These are phyloP conservation scores for Globisporangium acanthophoron DNA, from an alignment of 352 stramenopile species.

Conservation along the genomic window DNA sequence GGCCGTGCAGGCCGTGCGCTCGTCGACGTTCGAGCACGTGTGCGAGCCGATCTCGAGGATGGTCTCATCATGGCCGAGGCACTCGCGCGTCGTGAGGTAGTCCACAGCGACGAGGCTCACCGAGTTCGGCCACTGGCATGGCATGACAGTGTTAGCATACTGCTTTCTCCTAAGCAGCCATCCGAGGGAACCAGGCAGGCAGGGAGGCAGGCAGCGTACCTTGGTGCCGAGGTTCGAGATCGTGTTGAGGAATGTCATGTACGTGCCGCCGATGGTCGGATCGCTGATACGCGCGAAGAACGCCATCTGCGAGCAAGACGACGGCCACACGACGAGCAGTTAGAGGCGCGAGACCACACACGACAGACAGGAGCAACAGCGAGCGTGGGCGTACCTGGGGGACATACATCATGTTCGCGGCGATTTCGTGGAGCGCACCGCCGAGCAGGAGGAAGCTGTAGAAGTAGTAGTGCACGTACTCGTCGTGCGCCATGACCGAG, in stretches of 20 bases:
- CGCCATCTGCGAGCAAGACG: slow-evolving; percentile 86
- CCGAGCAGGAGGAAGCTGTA: slow-evolving; percentile 69
- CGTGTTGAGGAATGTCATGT: slow-evolving; percentile 99
- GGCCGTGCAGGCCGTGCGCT: slow-evolving; percentile 47
- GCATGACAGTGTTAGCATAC: background rate
- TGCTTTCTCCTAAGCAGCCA: background rate
- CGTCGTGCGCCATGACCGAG: slow-evolving; percentile 67
- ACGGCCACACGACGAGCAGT: background rate
- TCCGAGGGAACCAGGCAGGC: too few species aligned
- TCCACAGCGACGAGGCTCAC: slow-evolving; percentile 80
- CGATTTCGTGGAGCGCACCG: slow-evolving; percentile 76
- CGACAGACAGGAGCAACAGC: background rate
- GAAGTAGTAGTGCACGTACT: slow-evolving; percentile 72
- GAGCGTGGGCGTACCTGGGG: slow-evolving; percentile 34
- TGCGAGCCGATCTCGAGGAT: slow-evolving; percentile 68
- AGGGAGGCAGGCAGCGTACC: slow-evolving; percentile 12
- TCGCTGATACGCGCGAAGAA: slow-evolving; percentile 98
- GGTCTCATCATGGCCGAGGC: slow-evolving; percentile 60
- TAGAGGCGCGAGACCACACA: background rate
- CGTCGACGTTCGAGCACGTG: slow-evolving; percentile 72
- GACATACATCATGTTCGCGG: slow-evolving; percentile 91
- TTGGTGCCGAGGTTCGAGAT: slow-evolving; percentile 97
- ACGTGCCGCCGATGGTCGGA: slow-evolving; percentile 96
- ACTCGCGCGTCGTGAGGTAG: slow-evolving; percentile 74
- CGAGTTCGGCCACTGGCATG: slow-evolving; percentile 74